phyloP scores from a whole-genome alignment of 169 alveolate species.

The Theileria luwenshuni region DNA sequence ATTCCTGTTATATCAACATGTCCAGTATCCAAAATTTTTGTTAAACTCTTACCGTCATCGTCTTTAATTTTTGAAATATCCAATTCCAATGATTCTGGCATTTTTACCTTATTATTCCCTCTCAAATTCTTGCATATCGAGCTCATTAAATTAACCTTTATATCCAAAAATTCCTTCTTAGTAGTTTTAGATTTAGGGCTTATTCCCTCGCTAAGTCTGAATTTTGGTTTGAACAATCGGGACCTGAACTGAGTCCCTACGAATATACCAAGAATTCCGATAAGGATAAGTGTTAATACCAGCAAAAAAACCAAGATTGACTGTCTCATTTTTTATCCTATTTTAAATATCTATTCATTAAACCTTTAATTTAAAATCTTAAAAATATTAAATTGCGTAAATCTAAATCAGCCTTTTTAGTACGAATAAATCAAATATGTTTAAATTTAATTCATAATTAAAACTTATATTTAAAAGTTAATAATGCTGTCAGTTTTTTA shows the following conservation, averaged over 20 bases:
- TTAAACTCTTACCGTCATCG: background rate
- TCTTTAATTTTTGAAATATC: background rate
- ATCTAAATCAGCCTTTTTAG: too few relatives aligned
- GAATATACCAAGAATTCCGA: background rate
- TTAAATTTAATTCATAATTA: too few relatives aligned
- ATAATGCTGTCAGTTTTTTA: too few relatives aligned
- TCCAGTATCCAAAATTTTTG: background rate
- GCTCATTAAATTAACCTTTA: background rate
- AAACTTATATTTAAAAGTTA: too few relatives aligned
- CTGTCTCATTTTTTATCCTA: background rate
- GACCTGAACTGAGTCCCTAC: background rate
- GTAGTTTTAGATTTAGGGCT: background rate
- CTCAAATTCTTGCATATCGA: slow-evolving; percentile 3
- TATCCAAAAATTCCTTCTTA: background rate
- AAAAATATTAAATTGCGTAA: too few relatives aligned
- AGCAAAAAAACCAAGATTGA: background rate
- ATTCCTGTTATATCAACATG: background rate
- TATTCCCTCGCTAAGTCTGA: background rate
- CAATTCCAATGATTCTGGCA: background rate
- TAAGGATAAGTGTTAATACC: background rate
- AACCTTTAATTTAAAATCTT: background rate
- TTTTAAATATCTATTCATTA: background rate
- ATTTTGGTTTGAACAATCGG: background rate
- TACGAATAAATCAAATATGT: too few relatives aligned
- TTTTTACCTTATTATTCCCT: background rate